These are phyloP conservation scores for Hyaloscypha hepaticicola DNA, from an alignment of 495 filamentous ascomycete species.

Conservation along the genomic window DNA sequence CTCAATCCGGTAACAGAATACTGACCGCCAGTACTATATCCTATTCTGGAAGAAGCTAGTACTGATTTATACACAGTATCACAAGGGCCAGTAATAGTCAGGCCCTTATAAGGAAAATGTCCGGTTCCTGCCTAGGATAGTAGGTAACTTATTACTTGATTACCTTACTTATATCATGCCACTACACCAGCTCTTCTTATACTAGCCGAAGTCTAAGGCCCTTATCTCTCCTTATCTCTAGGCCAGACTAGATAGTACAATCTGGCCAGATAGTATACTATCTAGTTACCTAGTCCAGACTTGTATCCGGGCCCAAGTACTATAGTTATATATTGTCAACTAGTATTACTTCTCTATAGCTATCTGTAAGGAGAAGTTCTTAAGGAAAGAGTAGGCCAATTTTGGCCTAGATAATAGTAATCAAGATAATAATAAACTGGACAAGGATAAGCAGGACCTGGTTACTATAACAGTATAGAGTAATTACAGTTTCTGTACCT, in stretches of 20 bases:
- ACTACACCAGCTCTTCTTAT: constrained; percentile 1
- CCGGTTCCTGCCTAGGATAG: neutral
- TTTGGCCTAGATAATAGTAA: constrained; percentile 11
- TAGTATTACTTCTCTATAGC: constrained; percentile 3
- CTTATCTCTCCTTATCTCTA: too few species aligned
- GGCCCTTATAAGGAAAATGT: constrained; percentile 10
- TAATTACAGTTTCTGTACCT: constrained; percentile 11
- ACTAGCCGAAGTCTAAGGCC: neutral
- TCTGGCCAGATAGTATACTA: constrained; percentile 10
- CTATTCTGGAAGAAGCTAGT: constrained; percentile 8
- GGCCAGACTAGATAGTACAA: neutral
- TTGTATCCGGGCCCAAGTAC: too few species aligned
- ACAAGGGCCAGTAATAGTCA: too few species aligned
- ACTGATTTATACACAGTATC: constrained; percentile 13
- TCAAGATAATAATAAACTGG: neutral
- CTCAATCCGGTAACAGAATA: too few species aligned
- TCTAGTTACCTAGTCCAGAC: constrained; percentile 5
- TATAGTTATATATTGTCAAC: neutral
- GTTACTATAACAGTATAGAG: neutral
- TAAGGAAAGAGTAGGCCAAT: neutral
- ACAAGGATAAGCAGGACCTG: neutral
- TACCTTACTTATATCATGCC: constrained; percentile 9
- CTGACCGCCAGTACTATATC: constrained; percentile 6
- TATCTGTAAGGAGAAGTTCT: neutral
- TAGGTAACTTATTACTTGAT: neutral